Percentiles rank a stretch among this genome's conserved stretches.
Conservation (phyloP, 2,329 filamentous ascomycete genomes). For the Emmonsiellopsis sp. region DNA sequence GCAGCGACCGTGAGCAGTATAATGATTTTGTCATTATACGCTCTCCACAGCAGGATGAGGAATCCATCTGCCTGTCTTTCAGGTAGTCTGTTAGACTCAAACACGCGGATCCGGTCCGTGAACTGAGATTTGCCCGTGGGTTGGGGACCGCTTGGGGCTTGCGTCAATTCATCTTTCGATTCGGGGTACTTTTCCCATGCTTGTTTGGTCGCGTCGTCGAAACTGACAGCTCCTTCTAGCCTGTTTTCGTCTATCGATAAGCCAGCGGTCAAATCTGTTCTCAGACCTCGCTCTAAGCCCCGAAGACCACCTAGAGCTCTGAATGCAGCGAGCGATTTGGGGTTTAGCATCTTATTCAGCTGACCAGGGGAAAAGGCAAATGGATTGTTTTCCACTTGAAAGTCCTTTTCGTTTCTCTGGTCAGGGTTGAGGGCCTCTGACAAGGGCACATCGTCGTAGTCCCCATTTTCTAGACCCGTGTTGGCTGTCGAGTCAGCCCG, state of each 20-base stretch:
- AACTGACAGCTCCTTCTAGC: conserved; percentile 58
- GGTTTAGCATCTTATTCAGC: conserved; percentile 78
- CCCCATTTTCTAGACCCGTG: conserved; percentile 13
- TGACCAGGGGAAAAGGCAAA: conserved; percentile 75
- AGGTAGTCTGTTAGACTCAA: conserved; percentile 53
- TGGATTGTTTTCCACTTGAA: conserved; percentile 65
- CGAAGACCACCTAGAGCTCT: conserved; percentile 67
- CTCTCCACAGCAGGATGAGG: conserved; percentile 55
- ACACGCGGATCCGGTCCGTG: conserved; percentile 52
- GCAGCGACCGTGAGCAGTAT: conserved; percentile 62
- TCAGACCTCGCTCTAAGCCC: conserved; percentile 71
- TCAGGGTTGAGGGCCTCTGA: conserved; percentile 64
- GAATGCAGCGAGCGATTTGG: conserved; percentile 76
- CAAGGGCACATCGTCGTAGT: conserved; percentile 30
- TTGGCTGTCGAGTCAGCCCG: conserved; percentile 25
- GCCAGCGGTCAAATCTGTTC: conserved; percentile 62
- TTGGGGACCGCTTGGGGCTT: background rate
- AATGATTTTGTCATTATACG: conserved; percentile 66
- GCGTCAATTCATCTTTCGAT: conserved; percentile 12
- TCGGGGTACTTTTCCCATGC: background rate
- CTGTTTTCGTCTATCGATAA: conserved; percentile 66
- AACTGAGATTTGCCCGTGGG: conserved; percentile 28
- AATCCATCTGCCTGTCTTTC: conserved; percentile 56
- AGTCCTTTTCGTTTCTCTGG: conserved; percentile 65
- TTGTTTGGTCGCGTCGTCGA: conserved; percentile 55